A percentile compares a stretch with the other conserved stretches of the same genome.
These are phyloP conservation scores for Candida schatavii DNA, from an alignment of 805 yeast genomes.

Conservation along the genomic window DNA sequence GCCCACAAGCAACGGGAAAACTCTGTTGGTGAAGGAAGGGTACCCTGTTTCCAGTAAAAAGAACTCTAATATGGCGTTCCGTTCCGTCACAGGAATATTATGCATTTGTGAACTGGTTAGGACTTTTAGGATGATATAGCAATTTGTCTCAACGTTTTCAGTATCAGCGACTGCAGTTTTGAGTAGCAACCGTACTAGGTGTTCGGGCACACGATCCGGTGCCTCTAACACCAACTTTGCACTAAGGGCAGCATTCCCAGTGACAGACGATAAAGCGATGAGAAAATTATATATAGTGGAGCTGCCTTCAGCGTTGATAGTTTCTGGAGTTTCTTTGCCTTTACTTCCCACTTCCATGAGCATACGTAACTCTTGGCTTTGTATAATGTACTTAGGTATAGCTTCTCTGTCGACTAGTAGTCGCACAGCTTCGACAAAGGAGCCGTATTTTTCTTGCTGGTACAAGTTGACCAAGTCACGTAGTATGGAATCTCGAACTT, in stretches of 20 bases:
- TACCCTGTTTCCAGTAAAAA: neutral
- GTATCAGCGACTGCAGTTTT: neutral
- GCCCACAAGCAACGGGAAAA: neutral
- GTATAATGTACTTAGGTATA: neutral
- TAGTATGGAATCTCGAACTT: conserved; percentile 13
- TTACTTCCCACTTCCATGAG: neutral
- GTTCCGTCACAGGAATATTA: neutral
- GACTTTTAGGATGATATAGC: neutral
- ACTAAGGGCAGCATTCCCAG: neutral
- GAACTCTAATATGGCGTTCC: neutral
- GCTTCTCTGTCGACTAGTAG: neutral
- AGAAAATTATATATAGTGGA: neutral
- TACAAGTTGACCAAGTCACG: conserved; percentile 14
- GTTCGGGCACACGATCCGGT: too few relatives aligned
- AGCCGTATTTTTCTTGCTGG: conserved; percentile 8
- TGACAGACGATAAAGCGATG: neutral
- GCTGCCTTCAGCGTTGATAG: too few relatives aligned
- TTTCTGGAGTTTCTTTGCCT: neutral
- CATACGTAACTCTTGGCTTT: neutral
- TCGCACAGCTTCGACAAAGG: conserved; percentile 8
- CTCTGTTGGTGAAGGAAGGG: conserved; percentile 1
- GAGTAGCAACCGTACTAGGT: neutral
- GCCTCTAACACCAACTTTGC: neutral
- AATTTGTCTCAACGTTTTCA: neutral
- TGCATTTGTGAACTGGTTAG: neutral